A percentile compares a stretch with the other conserved stretches of the same genome.
Conservation (phyloP, 2,329 filamentous ascomycete genomes). For the Colletotrichum caudatum region DNA sequence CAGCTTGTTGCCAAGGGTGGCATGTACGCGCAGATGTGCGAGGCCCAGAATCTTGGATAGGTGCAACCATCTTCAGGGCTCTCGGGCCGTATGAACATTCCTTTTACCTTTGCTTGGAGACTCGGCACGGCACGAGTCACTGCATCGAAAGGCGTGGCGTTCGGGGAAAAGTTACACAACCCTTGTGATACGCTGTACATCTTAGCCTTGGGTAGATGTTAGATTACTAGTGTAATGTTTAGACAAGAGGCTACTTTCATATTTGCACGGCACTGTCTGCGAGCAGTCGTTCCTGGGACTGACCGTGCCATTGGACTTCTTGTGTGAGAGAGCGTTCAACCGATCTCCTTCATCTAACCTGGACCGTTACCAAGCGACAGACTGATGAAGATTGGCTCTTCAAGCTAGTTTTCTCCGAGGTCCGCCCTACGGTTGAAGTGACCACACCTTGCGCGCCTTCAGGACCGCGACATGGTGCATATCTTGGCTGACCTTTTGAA, state of each 20-base stretch:
- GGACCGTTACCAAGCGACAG: too few species aligned
- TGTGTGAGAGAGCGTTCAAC: too few species aligned
- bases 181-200: neutral
- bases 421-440: too few species aligned
- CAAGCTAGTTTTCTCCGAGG: too few species aligned
- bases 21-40: conserved; percentile 66
- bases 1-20: conserved; percentile 65
- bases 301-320: too few species aligned
- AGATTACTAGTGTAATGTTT: conserved; percentile 13
- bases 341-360: too few species aligned
- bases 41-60: conserved; percentile 57
- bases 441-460: too few species aligned
- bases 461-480: too few species aligned
- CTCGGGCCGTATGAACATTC: neutral
- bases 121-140: neutral
- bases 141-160: neutral
- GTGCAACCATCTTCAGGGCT: neutral
- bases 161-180: neutral
- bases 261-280: neutral
- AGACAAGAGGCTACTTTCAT: neutral
- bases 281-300: neutral
- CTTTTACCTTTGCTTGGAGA: neutral
- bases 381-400: too few species aligned
- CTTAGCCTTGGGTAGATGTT: neutral
- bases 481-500: neutral